A percentile compares a stretch with the other conserved stretches of the same genome.
Conservation (phyloP, 2,329 filamentous ascomycete species). For the Fusarium dimerum region DNA sequence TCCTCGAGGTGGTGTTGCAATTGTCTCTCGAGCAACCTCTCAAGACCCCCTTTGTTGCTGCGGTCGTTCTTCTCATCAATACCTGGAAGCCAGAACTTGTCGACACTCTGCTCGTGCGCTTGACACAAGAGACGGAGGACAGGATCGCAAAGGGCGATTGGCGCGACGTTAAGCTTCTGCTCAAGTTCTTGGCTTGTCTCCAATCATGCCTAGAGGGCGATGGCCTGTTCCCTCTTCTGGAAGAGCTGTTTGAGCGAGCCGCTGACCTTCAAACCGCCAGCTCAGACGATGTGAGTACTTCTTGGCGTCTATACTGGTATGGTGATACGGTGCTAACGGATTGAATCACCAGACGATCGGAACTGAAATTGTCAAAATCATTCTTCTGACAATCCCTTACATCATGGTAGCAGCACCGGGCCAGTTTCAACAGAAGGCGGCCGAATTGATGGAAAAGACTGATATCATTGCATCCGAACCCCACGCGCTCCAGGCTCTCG, state of each 20-base stretch:
- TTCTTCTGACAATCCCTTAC: slow-evolving; percentile 92
- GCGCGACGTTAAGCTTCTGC: slow-evolving; percentile 85
- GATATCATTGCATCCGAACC: slow-evolving; percentile 90
- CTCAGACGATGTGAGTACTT: slow-evolving; percentile 77
- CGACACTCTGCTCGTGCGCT: slow-evolving; percentile 66
- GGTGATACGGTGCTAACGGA: slow-evolving; percentile 8
- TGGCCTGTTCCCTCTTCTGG: slow-evolving; percentile 80
- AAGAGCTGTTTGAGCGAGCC: slow-evolving; percentile 89
- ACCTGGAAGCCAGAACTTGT: slow-evolving; percentile 74
- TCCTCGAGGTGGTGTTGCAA: slow-evolving; percentile 73
- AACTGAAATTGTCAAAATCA: slow-evolving; percentile 94
- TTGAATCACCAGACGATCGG: slow-evolving; percentile 55
- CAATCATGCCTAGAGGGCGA: slow-evolving; percentile 80
- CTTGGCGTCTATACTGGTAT: not conserved
- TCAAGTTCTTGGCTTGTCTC: slow-evolving; percentile 87
- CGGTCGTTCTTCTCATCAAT: slow-evolving; percentile 79
- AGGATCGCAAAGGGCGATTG: slow-evolving; percentile 75
- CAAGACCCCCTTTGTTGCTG: slow-evolving; percentile 94
- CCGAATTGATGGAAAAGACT: slow-evolving; percentile 85
- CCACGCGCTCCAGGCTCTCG: slow-evolving; percentile 79
- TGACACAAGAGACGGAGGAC: slow-evolving; percentile 63
- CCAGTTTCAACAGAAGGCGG: slow-evolving; percentile 71
- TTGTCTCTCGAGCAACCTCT: slow-evolving; percentile 88
- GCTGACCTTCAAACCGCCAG: slow-evolving; percentile 91
- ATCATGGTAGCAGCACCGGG: slow-evolving; percentile 73